Base-by-base conservation (phyloP, 1,284 basidiomycete species). In the Tremellales sp. region DNA sequence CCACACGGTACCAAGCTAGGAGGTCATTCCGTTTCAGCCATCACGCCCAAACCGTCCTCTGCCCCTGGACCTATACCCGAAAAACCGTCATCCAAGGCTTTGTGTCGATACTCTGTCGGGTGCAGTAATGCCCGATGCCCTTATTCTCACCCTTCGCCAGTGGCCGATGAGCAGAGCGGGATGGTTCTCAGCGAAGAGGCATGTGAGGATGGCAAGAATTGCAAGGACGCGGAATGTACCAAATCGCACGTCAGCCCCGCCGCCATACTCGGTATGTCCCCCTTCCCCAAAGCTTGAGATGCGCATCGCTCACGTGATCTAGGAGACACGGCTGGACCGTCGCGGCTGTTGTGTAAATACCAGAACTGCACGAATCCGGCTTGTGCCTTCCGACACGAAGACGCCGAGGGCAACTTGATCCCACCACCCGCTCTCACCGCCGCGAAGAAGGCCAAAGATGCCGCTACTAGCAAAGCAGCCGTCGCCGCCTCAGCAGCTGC, bases 111-210 rank as follows among this genome's bases (percentile, higher is more conserved):
- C 60, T 83, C 81, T 5, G 79, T 85, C 21, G 92, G 91, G 59
- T 97, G 92, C 73, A 86, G 84, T 45, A 93, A 94, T 70, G 79
- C 86, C 0, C 78, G 84, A 45, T 97, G 92, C 71, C 80, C 84
- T 17, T 96, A 83, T 73, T 88, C 87, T 10, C 92, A 97, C 71
- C 89, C 92, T 3, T 89, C 87, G 4, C 91, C 92, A 13, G 88
- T 89, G 0, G 90, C 92, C 2, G 92, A 91, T 24, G 89, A 93
- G 74, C 89, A 86, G 65, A 70, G 65, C n/a, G 92, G 91, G n/a
- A 81, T 97, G 58, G 92, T 96, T 2, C 77, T 96, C 51, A 90
- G 86, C 61, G 90, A 87, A 54, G 92, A 94, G 56, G 79, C 87
- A 19, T 96, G 91, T 69, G 63, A 68, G 61, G 82, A 84, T 37